These are phyloP conservation scores for Metarhizium anisopliae DNA, from an alignment of 2,329 filamentous ascomycete species.

Conservation along the genomic window DNA sequence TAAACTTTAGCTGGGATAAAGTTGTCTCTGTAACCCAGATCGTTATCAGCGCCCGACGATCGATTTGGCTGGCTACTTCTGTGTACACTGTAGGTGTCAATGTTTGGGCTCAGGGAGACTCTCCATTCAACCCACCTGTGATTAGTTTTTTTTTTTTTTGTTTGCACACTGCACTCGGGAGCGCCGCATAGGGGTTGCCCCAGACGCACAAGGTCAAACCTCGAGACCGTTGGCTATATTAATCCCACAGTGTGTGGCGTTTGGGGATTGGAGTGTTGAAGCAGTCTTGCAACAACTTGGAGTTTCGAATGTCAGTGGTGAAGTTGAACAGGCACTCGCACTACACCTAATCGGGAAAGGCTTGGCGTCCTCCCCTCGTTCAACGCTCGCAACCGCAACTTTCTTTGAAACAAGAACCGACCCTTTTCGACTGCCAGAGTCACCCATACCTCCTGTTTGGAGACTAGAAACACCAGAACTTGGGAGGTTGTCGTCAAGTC, in stretches of 20 bases:
- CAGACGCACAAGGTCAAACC: not conserved
- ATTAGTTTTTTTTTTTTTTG: not conserved
- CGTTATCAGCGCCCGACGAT: not conserved
- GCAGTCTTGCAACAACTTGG: conserved; percentile 36
- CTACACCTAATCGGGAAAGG: conserved; percentile 4
- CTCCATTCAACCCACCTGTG: not conserved
- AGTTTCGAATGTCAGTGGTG: conserved; percentile 30
- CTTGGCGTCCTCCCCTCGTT: not conserved
- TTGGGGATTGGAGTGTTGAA: conserved; percentile 25
- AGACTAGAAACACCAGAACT: not conserved
- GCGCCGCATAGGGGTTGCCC: not conserved
- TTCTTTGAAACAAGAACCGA: not conserved
- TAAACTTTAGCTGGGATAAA: not conserved
- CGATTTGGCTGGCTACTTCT: not conserved
- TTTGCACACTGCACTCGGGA: not conserved
- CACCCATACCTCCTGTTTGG: not conserved
- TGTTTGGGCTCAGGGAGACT: too few species aligned
- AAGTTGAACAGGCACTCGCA: not conserved
- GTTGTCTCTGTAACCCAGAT: not conserved
- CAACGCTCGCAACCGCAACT: not conserved
- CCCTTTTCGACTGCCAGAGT: not conserved
- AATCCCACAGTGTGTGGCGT: conserved; percentile 1
- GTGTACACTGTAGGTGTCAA: too few species aligned
- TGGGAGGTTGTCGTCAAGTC: not conserved
- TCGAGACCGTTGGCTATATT: not conserved